Evolutionary conservation across 2,329 filamentous ascomycete genomes (phyloP).

Genomic region (Trichoderma hamatum): DNA sequence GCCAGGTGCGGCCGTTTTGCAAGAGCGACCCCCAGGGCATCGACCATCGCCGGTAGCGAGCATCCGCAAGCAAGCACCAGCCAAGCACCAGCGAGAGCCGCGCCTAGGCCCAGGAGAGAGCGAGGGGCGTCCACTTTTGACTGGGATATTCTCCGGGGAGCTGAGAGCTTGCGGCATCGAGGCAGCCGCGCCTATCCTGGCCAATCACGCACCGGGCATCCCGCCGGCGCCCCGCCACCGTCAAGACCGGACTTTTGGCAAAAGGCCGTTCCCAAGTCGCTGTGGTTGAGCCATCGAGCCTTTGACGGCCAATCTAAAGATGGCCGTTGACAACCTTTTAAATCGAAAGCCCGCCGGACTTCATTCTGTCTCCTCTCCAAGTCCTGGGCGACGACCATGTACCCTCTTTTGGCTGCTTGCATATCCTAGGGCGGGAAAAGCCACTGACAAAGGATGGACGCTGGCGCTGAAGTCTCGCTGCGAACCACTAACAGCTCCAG

Average conservation of each 20-base stretch:
- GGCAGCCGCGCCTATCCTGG: not conserved
- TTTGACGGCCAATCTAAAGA: not conserved
- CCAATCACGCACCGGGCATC: not conserved
- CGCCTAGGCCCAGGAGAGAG: not conserved
- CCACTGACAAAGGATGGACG: constrained; percentile 15
- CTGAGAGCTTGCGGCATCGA: constrained; percentile 8
- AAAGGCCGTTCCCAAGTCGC: constrained; percentile 26
- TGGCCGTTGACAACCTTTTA: not conserved
- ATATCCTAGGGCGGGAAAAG: constrained; percentile 10
- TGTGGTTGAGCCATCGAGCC: constrained; percentile 14
- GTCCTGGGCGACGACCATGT: constrained; percentile 16
- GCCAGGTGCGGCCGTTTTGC: not conserved
- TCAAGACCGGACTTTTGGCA: constrained; percentile 26
- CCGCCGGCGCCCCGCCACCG: not conserved
- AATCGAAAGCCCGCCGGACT: constrained; percentile 31
- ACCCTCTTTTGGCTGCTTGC: constrained; percentile 24
- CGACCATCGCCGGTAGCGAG: not conserved
- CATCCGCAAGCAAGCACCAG: not conserved
- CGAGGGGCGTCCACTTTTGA: not conserved
- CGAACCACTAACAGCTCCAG: constrained; percentile 18
- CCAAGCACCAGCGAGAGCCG: not conserved
- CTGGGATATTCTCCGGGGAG: constrained; percentile 15
- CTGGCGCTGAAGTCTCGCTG: not conserved
- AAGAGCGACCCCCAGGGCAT: not conserved
- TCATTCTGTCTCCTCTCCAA: constrained; percentile 2